Base-by-base conservation (phyloP, 1,284 basidiomycete genomes). In the Ustilago loliicola region DNA sequence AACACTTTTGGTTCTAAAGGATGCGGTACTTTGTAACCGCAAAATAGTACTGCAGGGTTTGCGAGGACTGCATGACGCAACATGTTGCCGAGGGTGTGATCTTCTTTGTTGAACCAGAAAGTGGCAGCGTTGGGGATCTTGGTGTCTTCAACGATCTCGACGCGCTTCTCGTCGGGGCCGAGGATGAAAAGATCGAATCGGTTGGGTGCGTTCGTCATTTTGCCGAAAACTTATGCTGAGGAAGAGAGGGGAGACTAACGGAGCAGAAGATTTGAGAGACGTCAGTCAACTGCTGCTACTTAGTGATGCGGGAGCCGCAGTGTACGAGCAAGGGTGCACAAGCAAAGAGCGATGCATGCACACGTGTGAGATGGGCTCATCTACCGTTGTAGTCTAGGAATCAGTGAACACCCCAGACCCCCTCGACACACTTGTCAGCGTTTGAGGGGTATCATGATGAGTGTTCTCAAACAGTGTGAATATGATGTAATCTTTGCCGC, bases 61-160 rank as follows among this genome's bases (percentile, higher is more conserved):
- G 79, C 70, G 5, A 86, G 80, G 5, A 85, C 83, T n/a, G 83
- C 82, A 40, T 94, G 91, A 82, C 97, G 91, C 21, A 99, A 89
- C 93, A 99, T 94, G 88, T 97, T 97, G 7, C 92, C 96, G 10
- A 99, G 88, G 0, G 97, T 99, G 85, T 99, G 97, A 86, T 99
- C 97, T 86, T 98, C 95, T 88, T 98, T 98, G 78, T 95, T 90
- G 80, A 99, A 90, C 81, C 94, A 93, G 78, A 99, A 91, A 0
- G 95, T 97, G 17, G 95, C 95, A 0, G 96, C 95, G 84, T 98
- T 98, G 1, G 96, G 95, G 68, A 99, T 94, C 88, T 96, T 97
- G 54, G 95, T 96, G 87, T 99, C 96, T 88, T 98, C 96, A 13
- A 91, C 91, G 62, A 98, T 90, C 84, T 95, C 93, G 68, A 98